Percentiles rank a stretch among this genome's conserved stretches.
Conservation (phyloP, 306 rosid genomes). For the Cicer arietinum region DNA sequence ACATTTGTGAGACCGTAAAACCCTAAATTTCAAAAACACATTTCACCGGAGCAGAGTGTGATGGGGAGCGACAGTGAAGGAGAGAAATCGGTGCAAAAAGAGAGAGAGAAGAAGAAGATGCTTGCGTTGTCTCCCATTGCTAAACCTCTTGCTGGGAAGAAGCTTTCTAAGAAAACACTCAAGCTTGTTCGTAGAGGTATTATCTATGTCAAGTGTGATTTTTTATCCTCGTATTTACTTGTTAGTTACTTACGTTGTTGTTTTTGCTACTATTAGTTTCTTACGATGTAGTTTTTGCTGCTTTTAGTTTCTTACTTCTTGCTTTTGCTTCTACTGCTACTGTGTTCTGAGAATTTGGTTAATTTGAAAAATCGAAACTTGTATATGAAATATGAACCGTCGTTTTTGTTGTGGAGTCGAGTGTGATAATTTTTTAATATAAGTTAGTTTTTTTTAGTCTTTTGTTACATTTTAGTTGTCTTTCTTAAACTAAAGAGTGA, state of each 20-base stretch:
- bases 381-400: background rate
- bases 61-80: slow-evolving; percentile 91
- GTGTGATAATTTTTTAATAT: no score
- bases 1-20: slow-evolving; percentile 5
- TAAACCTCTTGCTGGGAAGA: slow-evolving; percentile 94
- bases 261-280: no score
- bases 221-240: no score
- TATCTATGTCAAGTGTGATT: background rate
- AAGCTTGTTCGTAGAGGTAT: slow-evolving; percentile 87
- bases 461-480: no score
- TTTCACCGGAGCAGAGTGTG: background rate
- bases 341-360: background rate
- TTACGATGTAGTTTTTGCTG: no score
- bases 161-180: slow-evolving; percentile 83
- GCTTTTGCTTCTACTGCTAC: no score
- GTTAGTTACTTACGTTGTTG: no score
- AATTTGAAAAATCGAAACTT: background rate
- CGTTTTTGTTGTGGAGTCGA: no score
- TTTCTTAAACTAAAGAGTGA: no score
- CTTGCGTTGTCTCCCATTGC: slow-evolving; percentile 83
- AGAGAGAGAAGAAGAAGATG: slow-evolving; percentile 83
- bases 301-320: no score
- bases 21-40: background rate
- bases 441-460: no score
- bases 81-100: slow-evolving; percentile 72